Conservation (phyloP, 2,329 filamentous ascomycete genomes). For the Calonectria henricotiae region DNA sequence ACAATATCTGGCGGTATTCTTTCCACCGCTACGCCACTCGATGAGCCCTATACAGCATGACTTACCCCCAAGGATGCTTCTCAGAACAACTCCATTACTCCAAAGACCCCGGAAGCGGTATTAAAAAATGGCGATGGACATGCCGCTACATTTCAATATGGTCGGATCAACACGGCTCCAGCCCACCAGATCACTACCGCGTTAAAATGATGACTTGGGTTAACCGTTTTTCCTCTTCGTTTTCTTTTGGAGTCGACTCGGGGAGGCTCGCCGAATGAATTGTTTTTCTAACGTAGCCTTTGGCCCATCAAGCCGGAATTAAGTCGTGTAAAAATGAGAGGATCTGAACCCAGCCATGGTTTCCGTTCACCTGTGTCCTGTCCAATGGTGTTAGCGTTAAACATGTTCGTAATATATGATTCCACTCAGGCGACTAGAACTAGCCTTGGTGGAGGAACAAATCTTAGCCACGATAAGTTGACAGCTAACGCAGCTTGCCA, state of each 20-base stretch:
- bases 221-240: not conserved
- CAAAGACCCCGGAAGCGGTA: too few relatives aligned
- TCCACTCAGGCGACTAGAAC: not conserved
- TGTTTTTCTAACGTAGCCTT: not conserved
- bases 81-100: too few relatives aligned
- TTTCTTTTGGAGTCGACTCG: not conserved
- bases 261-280: not conserved
- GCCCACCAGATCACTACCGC: too few relatives aligned
- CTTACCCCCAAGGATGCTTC: too few relatives aligned
- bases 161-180: too few relatives aligned
- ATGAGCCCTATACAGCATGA: too few relatives aligned
- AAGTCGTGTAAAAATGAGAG: not conserved
- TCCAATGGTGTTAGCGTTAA: not conserved
- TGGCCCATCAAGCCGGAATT: not conserved
- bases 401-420: constrained; percentile 11
- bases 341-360: not conserved
- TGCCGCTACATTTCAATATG: not conserved
- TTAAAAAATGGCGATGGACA: too few relatives aligned
- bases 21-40: too few relatives aligned
- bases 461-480: not conserved
- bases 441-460: not conserved
- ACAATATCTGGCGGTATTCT: too few relatives aligned
- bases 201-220: too few relatives aligned
- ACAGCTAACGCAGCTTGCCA: not conserved
- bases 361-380: constrained; percentile 5